Evolutionary conservation across 2,329 filamentous ascomycete species (phyloP), one percentile per base, ranked within the genome.

Genomic region (Metarhizium humberi): DNA sequence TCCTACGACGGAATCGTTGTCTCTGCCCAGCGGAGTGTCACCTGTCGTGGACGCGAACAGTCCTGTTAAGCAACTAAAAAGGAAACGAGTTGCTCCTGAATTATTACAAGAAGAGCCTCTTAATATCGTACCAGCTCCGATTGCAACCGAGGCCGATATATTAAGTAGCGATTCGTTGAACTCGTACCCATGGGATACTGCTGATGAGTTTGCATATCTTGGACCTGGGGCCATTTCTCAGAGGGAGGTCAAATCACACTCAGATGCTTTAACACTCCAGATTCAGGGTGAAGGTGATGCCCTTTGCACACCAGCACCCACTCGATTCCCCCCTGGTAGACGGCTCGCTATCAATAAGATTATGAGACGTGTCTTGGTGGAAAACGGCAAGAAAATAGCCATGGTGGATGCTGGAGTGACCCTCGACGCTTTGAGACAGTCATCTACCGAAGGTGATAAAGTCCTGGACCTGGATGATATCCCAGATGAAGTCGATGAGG

Each of bases 401-500:
- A 45, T 49, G 45, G 38, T 36, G n/a, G 48, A 54, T 25, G 10
- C 32, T 36, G 46, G 42, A 18, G 29, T 29, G 36, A 29, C 20
- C 6, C 10, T 45, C 8, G 48, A 20, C 34, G 40, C 46, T 36
- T 38, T 34, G 20, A 38, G 34, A 34, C 56, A 57, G 7, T 52
- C 61, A 8, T 58, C 58, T 2, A 58, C 67, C 14, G 58, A 62
- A 38, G 64, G 60, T 6, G 67, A 74, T 50, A 67, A 77, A 8
- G 75, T 76, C 3, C 73, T 78, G 34, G 80, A 78, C 58, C 53
- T 69, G 6, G 60, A 60, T n/a, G 66, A 69, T 43, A 47, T 70
- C 3, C 59, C 65, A 6, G 65, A 68, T 4, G 62, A 63, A 3
- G 55, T 63, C 3, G 84, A 88, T 61, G 73, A 78, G 11, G 76